phyloP scores from a whole-genome alignment of 2,329 filamentous ascomycete species.

The Fusarium torulosum region DNA sequence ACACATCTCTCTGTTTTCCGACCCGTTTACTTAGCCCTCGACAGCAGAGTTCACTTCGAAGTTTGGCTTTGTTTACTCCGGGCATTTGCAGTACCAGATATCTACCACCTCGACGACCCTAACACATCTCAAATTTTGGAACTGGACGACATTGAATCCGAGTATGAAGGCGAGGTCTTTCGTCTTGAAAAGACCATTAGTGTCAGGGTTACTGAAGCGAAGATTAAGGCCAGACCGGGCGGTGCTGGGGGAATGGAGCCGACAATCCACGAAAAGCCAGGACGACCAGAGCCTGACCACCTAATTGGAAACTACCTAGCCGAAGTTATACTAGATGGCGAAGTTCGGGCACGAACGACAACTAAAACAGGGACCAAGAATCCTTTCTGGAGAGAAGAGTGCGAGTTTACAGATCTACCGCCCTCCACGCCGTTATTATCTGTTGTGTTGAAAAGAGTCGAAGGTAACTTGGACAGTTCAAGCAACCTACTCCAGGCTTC shows the following conservation, averaged over 20 bases:
- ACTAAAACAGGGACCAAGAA: slow-evolving; percentile 77
- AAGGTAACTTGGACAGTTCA: slow-evolving; percentile 62
- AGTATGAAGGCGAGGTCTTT: slow-evolving; percentile 65
- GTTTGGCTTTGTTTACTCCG: slow-evolving; percentile 95
- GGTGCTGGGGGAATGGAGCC: slow-evolving; percentile 40
- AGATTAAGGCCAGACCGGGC: slow-evolving; percentile 60
- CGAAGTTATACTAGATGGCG: slow-evolving; percentile 83
- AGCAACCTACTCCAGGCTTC: slow-evolving; percentile 49
- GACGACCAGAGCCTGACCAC: slow-evolving; percentile 56
- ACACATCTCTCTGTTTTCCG: slow-evolving; percentile 80
- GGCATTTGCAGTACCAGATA: slow-evolving; percentile 90
- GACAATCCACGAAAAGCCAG: slow-evolving; percentile 38
- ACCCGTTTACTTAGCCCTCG: slow-evolving; percentile 90
- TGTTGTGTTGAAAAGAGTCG: slow-evolving; percentile 76
- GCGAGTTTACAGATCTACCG: slow-evolving; percentile 81
- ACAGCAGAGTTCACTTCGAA: slow-evolving; percentile 91
- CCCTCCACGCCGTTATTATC: slow-evolving; percentile 76
- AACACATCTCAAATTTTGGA: slow-evolving; percentile 60
- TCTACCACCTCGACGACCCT: slow-evolving; percentile 75
- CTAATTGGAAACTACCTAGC: slow-evolving; percentile 78
- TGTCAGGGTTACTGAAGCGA: slow-evolving; percentile 72
- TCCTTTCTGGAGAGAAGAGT: slow-evolving; percentile 86
- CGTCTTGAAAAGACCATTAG: slow-evolving; percentile 72
- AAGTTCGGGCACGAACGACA: slow-evolving; percentile 80
- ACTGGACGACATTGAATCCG: slow-evolving; percentile 54